Base-by-base conservation (phyloP, 108 stramenopile genomes). In the Thalassiosira profunda region DNA sequence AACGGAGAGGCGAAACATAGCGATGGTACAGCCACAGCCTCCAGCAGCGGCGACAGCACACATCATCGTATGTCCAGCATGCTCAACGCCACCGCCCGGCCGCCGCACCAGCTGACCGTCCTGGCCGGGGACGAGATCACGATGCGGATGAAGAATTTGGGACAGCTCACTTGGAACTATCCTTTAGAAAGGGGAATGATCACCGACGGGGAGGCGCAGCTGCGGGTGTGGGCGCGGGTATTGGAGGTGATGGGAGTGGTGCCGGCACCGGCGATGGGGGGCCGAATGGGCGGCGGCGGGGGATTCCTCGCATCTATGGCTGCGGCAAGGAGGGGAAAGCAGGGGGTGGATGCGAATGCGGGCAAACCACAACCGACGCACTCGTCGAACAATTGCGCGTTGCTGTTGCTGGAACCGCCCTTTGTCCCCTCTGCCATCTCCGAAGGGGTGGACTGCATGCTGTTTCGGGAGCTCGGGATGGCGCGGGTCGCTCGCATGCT, bases 1-100 rank as follows among this genome's bases (percentile, higher is more conserved):
- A 38, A 10, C 0, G 36, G 14, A 11, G 30, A 28, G 54, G 36
- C 17, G 25, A 23, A 38, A 14, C 2, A 23, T 23, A 26, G 15
- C n/a, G 4, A 35, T 11, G 30, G 17, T 25, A n/a, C n/a, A n/a
- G 26, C n/a, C 14, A 26, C 5, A 21, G 26, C 24, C 28, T 25
- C 34, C 23, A 56, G 3, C 24, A 43, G 15, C 26, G 25, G 14
- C n/a, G 21, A 45, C 52, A 25, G 52, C 5, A 28, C 4, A 55
- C 65, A 59, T 25, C 57, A 0, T 17, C 4, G 11, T 40, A 63
- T 68, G 54, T 58, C 67, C 7, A 77, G 33, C 20, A 62, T 90
- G 56, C 81, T 76, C 58, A 94, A 94, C 53, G 64, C 84, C n/a
- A 86, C 93, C 14, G 93, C 89, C 12, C 78, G 86, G n/a, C 70